Percentiles rank a stretch among this genome's conserved stretches.
These are phyloP conservation scores for Parietaria judaica DNA, from an alignment of 306 rosid genomes.

Conservation along the genomic window DNA sequence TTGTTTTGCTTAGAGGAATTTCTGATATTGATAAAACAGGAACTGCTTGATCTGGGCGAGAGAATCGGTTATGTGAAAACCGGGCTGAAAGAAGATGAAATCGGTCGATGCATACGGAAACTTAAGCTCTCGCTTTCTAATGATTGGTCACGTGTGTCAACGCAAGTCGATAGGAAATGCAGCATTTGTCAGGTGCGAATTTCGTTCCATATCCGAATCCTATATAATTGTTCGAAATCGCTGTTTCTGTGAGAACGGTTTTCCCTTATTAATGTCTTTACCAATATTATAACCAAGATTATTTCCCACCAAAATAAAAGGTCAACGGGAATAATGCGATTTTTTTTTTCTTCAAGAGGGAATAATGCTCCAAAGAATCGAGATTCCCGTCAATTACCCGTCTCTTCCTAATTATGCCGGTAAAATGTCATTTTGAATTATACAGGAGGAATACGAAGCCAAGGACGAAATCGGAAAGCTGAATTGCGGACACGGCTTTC, in stretches of 20 bases:
- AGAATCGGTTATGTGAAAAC: slow-evolving; percentile 86
- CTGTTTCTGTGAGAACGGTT: not conserved
- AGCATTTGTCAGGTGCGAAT: slow-evolving; percentile 80
- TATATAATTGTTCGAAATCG: not conserved
- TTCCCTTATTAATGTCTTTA: not conserved
- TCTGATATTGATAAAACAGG: slow-evolving; percentile 30
- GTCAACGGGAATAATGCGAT: not conserved
- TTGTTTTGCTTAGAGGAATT: not conserved
- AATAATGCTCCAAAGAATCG: too few species aligned
- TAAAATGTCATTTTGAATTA: slow-evolving; percentile 8
- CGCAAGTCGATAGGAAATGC: slow-evolving; percentile 62
- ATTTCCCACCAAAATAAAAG: too few species aligned
- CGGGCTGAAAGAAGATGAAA: slow-evolving; percentile 79
- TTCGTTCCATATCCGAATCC: not conserved
- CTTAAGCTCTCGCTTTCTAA: slow-evolving; percentile 32
- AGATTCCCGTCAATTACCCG: too few species aligned
- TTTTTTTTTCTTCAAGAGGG: not conserved
- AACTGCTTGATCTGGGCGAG: slow-evolving; percentile 84
- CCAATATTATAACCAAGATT: not conserved
- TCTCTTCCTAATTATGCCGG: too few species aligned
- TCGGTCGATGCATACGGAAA: slow-evolving; percentile 46
- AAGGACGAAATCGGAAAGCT: slow-evolving; percentile 84
- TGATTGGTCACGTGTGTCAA: slow-evolving; percentile 31
- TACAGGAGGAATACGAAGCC: slow-evolving; percentile 82
- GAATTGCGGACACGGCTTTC: slow-evolving; percentile 74